Percentiles rank a stretch among this genome's conserved stretches.
These are phyloP conservation scores for Moesziomyces sp. DNA, from an alignment of 1,284 basidiomycete genomes.

Conservation along the genomic window DNA sequence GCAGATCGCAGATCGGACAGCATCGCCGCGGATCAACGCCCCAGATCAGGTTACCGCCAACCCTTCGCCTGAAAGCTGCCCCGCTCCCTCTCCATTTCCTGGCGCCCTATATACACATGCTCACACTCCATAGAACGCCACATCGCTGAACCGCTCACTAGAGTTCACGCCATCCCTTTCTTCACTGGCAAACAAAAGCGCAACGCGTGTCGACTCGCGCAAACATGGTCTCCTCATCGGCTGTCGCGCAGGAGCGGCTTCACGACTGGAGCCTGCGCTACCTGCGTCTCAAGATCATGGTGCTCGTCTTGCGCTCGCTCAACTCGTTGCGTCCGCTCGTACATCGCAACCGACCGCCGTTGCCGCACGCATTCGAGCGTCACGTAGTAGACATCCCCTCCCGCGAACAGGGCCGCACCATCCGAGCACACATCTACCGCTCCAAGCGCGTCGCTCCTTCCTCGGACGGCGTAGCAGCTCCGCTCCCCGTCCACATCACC, in stretches of 20 bases:
- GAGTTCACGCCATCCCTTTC: too few species aligned
- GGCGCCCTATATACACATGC: too few species aligned
- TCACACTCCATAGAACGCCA: too few species aligned
- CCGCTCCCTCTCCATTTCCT: too few species aligned
- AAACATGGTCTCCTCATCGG: conserved; percentile 2
- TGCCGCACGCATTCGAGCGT: conserved; percentile 25
- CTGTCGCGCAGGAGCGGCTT: conserved; percentile 12
- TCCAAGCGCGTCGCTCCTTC: conserved; percentile 21
- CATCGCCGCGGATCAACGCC: too few species aligned
- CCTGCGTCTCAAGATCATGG: conserved; percentile 28
- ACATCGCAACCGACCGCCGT: conserved; percentile 6
- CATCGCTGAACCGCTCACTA: too few species aligned
- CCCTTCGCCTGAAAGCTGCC: too few species aligned
- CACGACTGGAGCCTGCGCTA: conserved; percentile 32
- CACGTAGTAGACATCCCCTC: conserved; percentile 40
- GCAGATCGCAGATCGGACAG: too few species aligned
- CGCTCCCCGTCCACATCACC: conserved; percentile 39
- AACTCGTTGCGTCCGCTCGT: conserved; percentile 16
- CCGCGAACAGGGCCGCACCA: conserved; percentile 39
- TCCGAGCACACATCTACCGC: conserved; percentile 48
- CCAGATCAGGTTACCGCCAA: too few species aligned
- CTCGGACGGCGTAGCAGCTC: conserved; percentile 12
- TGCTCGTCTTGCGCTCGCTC: conserved; percentile 26
- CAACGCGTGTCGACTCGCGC: too few species aligned
- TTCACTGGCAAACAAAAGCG: too few species aligned